A percentile compares a stretch with the other conserved stretches of the same genome.
Evolutionary conservation across 805 yeast species (phyloP).

Genomic region (Ogataea paraovalis): DNA sequence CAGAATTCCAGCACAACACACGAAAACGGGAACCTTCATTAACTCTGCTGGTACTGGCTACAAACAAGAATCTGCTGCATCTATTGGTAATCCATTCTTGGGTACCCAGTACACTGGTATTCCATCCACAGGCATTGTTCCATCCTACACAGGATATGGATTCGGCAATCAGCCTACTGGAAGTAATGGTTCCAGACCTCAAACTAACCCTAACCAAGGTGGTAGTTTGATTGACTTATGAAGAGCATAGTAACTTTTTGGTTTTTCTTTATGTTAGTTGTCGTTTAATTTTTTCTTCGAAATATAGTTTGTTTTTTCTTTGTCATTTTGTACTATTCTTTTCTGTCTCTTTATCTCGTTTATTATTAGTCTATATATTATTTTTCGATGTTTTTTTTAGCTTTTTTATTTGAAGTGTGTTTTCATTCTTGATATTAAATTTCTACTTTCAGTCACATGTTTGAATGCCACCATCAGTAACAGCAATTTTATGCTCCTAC

Average conservation of each 20-base stretch:
- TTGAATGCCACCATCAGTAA: too few species aligned
- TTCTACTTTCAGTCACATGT: too few species aligned
- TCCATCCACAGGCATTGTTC: slow-evolving; percentile 59
- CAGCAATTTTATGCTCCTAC: too few species aligned
- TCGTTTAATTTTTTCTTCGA: background rate
- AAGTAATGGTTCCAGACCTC: slow-evolving; percentile 12
- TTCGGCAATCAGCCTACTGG: slow-evolving; percentile 67
- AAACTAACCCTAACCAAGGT: slow-evolving; percentile 22
- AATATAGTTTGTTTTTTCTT: background rate
- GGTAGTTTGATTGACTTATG: slow-evolving; percentile 32
- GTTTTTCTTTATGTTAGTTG: background rate
- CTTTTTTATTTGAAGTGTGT: background rate
- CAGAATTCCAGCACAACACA: slow-evolving; percentile 91
- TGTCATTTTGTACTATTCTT: background rate
- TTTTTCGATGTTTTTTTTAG: background rate
- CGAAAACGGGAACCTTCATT: slow-evolving; percentile 73
- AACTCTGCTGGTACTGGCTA: slow-evolving; percentile 87
- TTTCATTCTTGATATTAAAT: background rate
- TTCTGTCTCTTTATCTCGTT: background rate
- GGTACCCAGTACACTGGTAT: slow-evolving; percentile 72
- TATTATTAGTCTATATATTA: background rate
- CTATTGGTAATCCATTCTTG: slow-evolving; percentile 56
- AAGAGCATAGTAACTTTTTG: background rate
- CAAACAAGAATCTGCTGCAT: slow-evolving; percentile 44
- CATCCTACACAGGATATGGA: slow-evolving; percentile 90